Evolutionary conservation across 163 green algal species (phyloP).

Genomic region (Chlamydomonas reinhardtii): DNA sequence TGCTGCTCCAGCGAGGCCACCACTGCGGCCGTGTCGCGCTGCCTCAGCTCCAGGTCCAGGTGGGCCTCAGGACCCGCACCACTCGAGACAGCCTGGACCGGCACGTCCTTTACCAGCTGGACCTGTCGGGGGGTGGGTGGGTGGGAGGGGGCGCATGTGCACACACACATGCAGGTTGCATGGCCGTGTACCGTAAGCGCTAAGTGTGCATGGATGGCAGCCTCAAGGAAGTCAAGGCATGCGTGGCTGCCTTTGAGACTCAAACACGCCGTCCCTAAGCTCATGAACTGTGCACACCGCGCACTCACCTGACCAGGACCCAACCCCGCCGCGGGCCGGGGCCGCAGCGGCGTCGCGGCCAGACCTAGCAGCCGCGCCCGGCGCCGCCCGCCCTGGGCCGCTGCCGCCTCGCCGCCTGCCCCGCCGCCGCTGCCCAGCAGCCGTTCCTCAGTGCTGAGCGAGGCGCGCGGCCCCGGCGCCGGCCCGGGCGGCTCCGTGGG

Average conservation of each 20-base stretch:
- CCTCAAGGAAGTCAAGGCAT: too few relatives aligned
- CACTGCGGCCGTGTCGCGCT: background rate
- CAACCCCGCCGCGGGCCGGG: background rate
- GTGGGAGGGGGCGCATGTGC: too few relatives aligned
- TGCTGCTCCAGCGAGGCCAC: background rate
- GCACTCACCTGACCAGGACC: background rate
- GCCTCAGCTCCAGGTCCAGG: background rate
- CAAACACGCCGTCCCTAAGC: too few relatives aligned
- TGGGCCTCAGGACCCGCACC: background rate
- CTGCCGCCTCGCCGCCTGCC: background rate
- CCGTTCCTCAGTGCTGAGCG: too few relatives aligned
- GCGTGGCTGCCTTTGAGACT: too few relatives aligned
- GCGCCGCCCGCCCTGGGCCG: background rate
- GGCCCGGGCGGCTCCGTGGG: background rate
- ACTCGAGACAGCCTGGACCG: background rate
- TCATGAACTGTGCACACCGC: too few relatives aligned
- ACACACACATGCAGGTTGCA: too few relatives aligned
- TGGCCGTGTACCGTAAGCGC: too few relatives aligned
- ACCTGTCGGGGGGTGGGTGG: background rate
- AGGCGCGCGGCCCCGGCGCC: background rate
- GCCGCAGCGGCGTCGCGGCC: background rate
- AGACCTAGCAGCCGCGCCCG: background rate
- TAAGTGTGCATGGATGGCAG: too few relatives aligned
- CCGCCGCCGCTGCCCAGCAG: background rate
- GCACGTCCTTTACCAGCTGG: background rate